Conservation (phyloP, 306 rosid genomes). For the Medicago ruthenica region DNA sequence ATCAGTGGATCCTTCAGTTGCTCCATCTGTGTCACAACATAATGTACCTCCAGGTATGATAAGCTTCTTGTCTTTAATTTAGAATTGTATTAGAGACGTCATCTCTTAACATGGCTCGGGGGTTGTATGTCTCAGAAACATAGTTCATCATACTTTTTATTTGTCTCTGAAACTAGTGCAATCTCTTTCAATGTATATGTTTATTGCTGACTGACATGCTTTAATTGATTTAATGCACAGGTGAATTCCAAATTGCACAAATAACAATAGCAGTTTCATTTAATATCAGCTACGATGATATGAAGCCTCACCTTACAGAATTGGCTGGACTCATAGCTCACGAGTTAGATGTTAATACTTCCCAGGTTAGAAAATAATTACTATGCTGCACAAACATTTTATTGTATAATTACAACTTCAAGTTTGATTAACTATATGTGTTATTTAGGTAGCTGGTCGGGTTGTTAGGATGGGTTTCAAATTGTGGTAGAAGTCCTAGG, state of each 20-base stretch:
- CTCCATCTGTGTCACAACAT: conserved; percentile 58
- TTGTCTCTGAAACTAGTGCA: conserved; percentile 20
- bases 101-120: conserved; percentile 38
- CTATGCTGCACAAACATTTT: background rate
- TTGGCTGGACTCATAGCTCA: conserved; percentile 76
- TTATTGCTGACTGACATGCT: conserved; percentile 34
- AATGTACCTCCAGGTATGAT: conserved; percentile 59
- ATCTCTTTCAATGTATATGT: conserved; percentile 19
- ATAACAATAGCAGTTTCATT: conserved; percentile 69
- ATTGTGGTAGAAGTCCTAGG: conserved; percentile 26
- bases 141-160: conserved; percentile 30
- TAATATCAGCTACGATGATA: conserved; percentile 66
- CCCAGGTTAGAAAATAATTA: conserved; percentile 74
- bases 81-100: background rate
- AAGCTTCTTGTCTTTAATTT: conserved; percentile 30
- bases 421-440: background rate
- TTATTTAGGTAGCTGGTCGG: conserved; percentile 18
- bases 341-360: conserved; percentile 65
- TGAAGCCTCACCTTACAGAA: conserved; percentile 73
- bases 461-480: conserved; percentile 26
- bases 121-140: conserved; percentile 21
- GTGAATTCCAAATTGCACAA: conserved; percentile 57
- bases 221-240: conserved; percentile 53
- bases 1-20: conserved; percentile 54
- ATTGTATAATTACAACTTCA: conserved; percentile 7